These are phyloP conservation scores for Solanum bukasovii DNA, from an alignment of 257 asterid species.

Conservation along the genomic window DNA sequence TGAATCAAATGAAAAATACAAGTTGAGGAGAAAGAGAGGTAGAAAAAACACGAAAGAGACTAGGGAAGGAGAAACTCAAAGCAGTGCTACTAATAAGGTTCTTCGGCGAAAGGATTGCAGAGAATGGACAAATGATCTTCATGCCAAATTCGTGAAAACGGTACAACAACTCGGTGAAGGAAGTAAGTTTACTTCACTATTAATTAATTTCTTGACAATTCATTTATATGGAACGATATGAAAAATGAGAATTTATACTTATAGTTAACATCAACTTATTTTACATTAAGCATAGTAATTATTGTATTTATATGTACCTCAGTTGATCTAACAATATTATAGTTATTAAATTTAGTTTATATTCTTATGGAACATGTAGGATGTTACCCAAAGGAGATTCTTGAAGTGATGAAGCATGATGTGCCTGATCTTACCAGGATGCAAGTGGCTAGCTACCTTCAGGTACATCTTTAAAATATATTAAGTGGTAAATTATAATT, in stretches of 20 bases:
- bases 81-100: background rate
- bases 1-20: background rate
- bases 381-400: background rate
- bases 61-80: background rate
- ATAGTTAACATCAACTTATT: background rate
- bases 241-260: background rate
- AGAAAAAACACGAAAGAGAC: background rate
- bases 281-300: background rate
- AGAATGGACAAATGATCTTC: background rate
- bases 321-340: background rate
- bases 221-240: background rate
- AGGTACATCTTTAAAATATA: background rate
- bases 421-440: constrained; percentile 15
- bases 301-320: background rate
- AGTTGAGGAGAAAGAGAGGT: background rate
- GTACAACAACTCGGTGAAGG: background rate
- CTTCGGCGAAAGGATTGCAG: background rate
- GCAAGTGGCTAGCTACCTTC: constrained; percentile 26
- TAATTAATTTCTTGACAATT: background rate
- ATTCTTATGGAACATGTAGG: background rate
- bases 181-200: background rate
- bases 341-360: background rate
- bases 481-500: background rate
- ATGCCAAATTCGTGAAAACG: background rate
- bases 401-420: background rate